phyloP scores from a whole-genome alignment of 345 rosid genomes.

The Raphanus sativus region DNA sequence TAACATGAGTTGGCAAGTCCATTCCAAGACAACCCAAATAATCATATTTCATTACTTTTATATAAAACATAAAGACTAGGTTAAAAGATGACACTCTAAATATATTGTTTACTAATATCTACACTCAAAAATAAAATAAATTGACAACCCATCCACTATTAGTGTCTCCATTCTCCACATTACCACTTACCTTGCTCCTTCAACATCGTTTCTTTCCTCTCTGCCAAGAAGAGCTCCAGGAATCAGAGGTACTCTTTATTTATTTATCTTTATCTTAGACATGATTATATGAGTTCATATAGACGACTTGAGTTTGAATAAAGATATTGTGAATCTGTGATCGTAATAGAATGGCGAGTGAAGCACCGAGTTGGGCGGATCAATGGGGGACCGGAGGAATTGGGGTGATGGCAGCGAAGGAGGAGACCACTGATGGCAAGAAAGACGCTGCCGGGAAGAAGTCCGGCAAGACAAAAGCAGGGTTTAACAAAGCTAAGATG shows the following conservation, averaged over 20 bases:
- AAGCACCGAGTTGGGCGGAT: conserved; percentile 92
- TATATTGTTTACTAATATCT: neutral
- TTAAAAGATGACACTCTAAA: conserved; percentile 10
- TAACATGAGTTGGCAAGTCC: conserved; percentile 46
- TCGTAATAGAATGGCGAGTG: conserved; percentile 53
- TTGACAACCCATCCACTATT: conserved; percentile 37
- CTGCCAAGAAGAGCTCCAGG: conserved; percentile 30
- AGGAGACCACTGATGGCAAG: conserved; percentile 37
- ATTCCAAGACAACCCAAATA: conserved; percentile 30
- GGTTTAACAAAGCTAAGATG: conserved; percentile 43
- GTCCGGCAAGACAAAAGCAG: conserved; percentile 39
- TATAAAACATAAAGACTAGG: neutral
- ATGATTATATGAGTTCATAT: neutral
- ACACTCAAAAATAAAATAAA: conserved; percentile 6
- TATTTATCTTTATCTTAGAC: neutral
- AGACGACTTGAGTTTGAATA: neutral
- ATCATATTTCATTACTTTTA: conserved; percentile 4
- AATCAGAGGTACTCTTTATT: conserved; percentile 17
- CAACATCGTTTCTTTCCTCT: neutral
- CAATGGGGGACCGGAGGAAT: conserved; percentile 92
- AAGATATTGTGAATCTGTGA: neutral
- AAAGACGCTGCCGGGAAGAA: conserved; percentile 45
- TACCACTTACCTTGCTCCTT: conserved; percentile 19
- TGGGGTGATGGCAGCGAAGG: conserved; percentile 49
- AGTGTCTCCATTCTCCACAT: conserved; percentile 25